Percentiles rank a stretch among this genome's conserved stretches.
Evolutionary conservation across 169 alveolate species (phyloP).

Genomic region (Plasmodium relictum): DNA sequence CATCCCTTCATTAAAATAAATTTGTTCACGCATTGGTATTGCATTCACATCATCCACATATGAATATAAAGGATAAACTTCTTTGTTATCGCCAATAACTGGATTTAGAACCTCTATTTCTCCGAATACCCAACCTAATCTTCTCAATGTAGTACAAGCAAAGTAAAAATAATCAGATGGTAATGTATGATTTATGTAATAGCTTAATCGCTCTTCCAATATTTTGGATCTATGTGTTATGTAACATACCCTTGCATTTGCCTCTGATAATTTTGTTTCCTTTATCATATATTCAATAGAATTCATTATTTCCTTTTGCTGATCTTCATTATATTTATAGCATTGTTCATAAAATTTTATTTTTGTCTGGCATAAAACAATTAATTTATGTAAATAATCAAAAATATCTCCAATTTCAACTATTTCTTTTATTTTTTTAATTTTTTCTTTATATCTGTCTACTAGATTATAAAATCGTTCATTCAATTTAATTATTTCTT

Average conservation of each 20-base stretch:
- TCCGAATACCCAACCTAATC: conserved; percentile 67
- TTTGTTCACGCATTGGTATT: conserved; percentile 63
- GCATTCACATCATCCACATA: conserved; percentile 37
- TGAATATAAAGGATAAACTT: conserved; percentile 44
- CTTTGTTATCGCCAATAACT: not conserved
- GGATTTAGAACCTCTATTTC: conserved; percentile 50
- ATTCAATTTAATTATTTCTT: conserved; percentile 40
- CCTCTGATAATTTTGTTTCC: conserved; percentile 58
- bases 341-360: conserved; percentile 64
- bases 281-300: conserved; percentile 39
- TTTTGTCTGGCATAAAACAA: conserved; percentile 50
- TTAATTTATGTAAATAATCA: conserved; percentile 64
- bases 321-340: conserved; percentile 48
- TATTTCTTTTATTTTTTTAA: conserved; percentile 58
- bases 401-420: conserved; percentile 73
- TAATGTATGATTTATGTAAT: conserved; percentile 13
- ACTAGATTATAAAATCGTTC: conserved; percentile 48
- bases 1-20: conserved; percentile 60
- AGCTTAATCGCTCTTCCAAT: conserved; percentile 43
- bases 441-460: conserved; percentile 63
- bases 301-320: conserved; percentile 31
- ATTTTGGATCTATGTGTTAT: conserved; percentile 64
- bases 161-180: conserved; percentile 70
- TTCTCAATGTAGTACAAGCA: conserved; percentile 54
- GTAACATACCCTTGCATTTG: conserved; percentile 62